Conservation (phyloP, 257 asterid species). For the Paulownia fortunei region DNA sequence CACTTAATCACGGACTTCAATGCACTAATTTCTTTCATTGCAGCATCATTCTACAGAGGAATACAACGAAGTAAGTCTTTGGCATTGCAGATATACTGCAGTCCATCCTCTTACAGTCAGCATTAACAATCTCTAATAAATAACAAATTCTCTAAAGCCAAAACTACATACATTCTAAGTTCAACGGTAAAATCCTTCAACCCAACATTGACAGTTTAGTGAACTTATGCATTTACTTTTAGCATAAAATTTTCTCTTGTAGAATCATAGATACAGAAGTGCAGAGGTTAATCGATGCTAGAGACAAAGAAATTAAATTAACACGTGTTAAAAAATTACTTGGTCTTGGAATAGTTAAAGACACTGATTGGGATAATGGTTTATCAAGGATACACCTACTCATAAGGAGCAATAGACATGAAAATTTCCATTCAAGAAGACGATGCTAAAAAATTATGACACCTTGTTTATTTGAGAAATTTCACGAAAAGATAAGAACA, state of each 20-base stretch:
- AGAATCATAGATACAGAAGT: neutral
- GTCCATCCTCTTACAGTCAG: slow-evolving; percentile 3
- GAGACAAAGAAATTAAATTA: neutral
- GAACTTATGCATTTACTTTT: neutral
- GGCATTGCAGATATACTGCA: slow-evolving; percentile 11
- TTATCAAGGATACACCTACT: slow-evolving; percentile 5
- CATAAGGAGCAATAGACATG: neutral
- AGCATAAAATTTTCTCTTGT: neutral
- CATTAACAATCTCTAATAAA: slow-evolving; percentile 5
- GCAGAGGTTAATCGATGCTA: neutral
- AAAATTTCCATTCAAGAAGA: neutral
- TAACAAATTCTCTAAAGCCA: neutral
- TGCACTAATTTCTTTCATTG: slow-evolving; percentile 57
- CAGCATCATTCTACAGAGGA: slow-evolving; percentile 57
- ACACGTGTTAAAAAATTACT: neutral
- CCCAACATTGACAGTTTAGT: neutral
- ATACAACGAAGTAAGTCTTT: slow-evolving; percentile 26
- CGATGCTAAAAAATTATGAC: neutral
- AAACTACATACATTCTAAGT: neutral
- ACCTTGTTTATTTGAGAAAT: slow-evolving; percentile 1
- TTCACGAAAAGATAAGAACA: neutral
- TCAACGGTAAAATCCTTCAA: slow-evolving; percentile 1
- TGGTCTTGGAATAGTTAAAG: neutral
- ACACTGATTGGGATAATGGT: neutral
- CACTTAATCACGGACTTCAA: slow-evolving; percentile 60